These are phyloP conservation scores for Trichodelitschia bisporula DNA, from an alignment of 495 filamentous ascomycete species.

Conservation along the genomic window DNA sequence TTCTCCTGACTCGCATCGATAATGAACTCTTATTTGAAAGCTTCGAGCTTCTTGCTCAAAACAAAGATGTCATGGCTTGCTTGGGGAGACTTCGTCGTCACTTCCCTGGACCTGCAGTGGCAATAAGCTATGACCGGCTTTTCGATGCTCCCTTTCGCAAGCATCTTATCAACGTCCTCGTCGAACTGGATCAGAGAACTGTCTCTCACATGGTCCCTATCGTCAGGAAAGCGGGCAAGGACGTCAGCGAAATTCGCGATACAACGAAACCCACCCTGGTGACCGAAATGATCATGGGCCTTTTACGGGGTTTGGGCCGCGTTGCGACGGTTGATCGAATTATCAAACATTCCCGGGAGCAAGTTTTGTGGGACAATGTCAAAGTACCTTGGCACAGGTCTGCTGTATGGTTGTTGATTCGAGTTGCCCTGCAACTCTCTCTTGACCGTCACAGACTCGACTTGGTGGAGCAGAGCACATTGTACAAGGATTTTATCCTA, in stretches of 20 bases:
- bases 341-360: conserved; percentile 33
- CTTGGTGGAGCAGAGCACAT: conserved; percentile 1
- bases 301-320: conserved; percentile 28
- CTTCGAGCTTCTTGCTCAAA: conserved; percentile 31
- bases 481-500: conserved; percentile 33
- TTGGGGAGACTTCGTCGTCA: conserved; percentile 27
- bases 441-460: conserved; percentile 12
- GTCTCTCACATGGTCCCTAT: no score
- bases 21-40: conserved; percentile 22
- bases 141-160: no score
- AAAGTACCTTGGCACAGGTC: conserved; percentile 29
- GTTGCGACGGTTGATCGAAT: conserved; percentile 13
- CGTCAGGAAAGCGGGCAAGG: conserved; percentile 27
- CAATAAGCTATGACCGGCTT: conserved; percentile 14
- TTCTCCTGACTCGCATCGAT: conserved; percentile 2
- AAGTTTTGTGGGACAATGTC: conserved; percentile 19
- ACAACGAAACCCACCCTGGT: conserved; percentile 27
- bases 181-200: conserved; percentile 17
- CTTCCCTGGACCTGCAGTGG: conserved; percentile 28
- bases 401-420: conserved; percentile 32
- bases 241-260: conserved; percentile 26
- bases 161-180: conserved; percentile 18
- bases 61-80: conserved; percentile 20
- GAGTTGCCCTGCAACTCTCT: conserved; percentile 27
- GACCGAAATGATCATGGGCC: conserved; percentile 27